Conservation (phyloP, 345 rosid species). For the Camelina neglecta region DNA sequence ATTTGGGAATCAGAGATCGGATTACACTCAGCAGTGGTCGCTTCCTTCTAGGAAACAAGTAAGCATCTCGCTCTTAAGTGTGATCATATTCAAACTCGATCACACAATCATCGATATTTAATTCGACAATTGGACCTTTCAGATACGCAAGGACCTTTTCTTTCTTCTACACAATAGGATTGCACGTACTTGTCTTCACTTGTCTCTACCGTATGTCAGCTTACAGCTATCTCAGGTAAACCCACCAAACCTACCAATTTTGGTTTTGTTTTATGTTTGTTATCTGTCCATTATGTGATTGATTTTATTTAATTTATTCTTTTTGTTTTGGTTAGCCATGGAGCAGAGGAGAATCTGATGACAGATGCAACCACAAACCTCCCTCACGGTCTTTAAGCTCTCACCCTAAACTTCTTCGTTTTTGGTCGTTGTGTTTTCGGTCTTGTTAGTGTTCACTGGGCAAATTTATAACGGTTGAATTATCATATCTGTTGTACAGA, state of each 20-base stretch:
- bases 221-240: conserved; percentile 79
- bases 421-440: conserved; percentile 1
- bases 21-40: conserved; percentile 96
- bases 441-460: conserved; percentile 33
- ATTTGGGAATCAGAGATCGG: conserved; percentile 93
- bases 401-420: conserved; percentile 8
- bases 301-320: neutral
- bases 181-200: conserved; percentile 86
- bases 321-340: conserved; percentile 58
- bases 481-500: conserved; percentile 39
- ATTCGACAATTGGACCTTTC: conserved; percentile 20
- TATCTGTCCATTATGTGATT: neutral
- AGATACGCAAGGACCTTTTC: conserved; percentile 94
- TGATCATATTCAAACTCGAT: conserved; percentile 15
- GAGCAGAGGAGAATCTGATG: conserved; percentile 59
- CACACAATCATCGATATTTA: neutral
- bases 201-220: conserved; percentile 98
- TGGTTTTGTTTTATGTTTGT: neutral
- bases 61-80: conserved; percentile 35
- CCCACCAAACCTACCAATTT: conserved; percentile 15
- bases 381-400: conserved; percentile 64
- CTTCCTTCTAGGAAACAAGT: conserved; percentile 94
- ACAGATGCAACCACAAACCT: conserved; percentile 63
- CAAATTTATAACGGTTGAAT: neutral
- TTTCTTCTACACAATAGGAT: conserved; percentile 90